Percentiles rank a stretch among this genome's conserved stretches.
These are phyloP conservation scores for Taphrina confusa DNA, from an alignment of 1,139 yeast species.

Conservation along the genomic window DNA sequence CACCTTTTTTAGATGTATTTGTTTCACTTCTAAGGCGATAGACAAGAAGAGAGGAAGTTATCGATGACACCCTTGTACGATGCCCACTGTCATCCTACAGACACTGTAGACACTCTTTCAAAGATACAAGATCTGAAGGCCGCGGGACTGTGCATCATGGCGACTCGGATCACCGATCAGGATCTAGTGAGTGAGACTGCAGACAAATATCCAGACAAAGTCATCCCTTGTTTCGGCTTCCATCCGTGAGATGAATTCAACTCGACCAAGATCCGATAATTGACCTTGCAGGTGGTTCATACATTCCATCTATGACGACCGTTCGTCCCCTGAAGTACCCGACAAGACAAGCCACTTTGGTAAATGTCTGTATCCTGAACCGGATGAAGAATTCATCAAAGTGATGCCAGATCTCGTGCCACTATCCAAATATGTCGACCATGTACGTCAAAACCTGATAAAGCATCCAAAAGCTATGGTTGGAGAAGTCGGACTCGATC, in stretches of 20 bases:
- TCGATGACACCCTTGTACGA: constrained; percentile 19
- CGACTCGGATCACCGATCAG: constrained; percentile 49
- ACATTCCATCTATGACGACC: constrained; percentile 84
- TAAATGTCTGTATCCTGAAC: constrained; percentile 52
- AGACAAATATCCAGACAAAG: constrained; percentile 44
- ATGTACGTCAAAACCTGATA: constrained; percentile 45
- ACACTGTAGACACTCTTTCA: constrained; percentile 39
- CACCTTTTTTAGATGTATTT: too few species aligned
- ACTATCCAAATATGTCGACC: constrained; percentile 50
- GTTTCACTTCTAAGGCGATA: too few species aligned
- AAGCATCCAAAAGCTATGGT: constrained; percentile 48
- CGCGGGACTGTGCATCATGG: constrained; percentile 44
- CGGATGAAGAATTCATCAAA: constrained; percentile 50
- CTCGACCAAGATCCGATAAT: background rate
- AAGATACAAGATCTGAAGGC: constrained; percentile 42
- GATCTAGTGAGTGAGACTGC: constrained; percentile 46
- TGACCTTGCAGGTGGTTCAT: constrained; percentile 56
- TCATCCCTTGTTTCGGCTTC: constrained; percentile 62
- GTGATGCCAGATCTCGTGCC: constrained; percentile 64
- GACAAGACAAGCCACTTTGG: constrained; percentile 57
- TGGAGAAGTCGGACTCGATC: constrained; percentile 93
- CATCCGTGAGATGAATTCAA: constrained; percentile 28
- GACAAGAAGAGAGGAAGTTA: too few species aligned
- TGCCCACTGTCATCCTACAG: constrained; percentile 39
- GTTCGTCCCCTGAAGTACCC: constrained; percentile 46